Evolutionary conservation across 2,329 filamentous ascomycete species (phyloP).

Genomic region (Ceratocystis alfenasii): DNA sequence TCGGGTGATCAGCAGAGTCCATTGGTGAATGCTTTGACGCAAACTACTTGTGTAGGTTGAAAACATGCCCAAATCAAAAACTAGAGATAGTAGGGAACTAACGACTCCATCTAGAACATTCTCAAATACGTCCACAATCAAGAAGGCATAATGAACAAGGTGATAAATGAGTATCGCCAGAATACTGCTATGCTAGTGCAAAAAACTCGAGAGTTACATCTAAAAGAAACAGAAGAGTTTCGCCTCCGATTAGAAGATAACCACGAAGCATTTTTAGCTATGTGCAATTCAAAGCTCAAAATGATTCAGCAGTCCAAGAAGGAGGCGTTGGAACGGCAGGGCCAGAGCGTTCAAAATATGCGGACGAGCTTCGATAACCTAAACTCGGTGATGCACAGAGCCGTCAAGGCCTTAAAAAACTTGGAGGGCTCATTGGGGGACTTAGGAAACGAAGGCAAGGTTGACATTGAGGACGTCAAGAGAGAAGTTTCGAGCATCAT

Average conservation of each 20-base stretch:
- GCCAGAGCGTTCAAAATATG: not conserved
- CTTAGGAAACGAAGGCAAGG: not conserved
- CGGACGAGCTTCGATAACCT: not conserved
- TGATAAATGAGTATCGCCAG: constrained; percentile 16
- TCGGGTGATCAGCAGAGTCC: not conserved
- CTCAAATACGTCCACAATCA: constrained; percentile 17
- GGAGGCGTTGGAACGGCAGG: not conserved
- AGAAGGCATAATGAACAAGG: constrained; percentile 7
- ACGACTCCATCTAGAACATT: constrained; percentile 12
- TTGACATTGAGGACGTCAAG: not conserved
- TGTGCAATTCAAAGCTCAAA: constrained; percentile 13
- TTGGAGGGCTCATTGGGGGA: constrained; percentile 4
- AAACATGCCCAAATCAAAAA: not conserved
- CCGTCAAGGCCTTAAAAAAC: constrained; percentile 3
- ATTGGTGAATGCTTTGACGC: constrained; percentile 3
- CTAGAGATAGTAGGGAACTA: not conserved
- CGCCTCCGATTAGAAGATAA: constrained; percentile 13
- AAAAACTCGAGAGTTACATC: constrained; percentile 12
- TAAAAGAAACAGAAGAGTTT: constrained; percentile 8
- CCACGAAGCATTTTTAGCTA: constrained; percentile 8
- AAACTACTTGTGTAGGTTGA: constrained; percentile 18
- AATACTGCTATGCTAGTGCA: constrained; percentile 4
- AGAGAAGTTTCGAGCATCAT: constrained; percentile 14
- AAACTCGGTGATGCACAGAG: constrained; percentile 9
- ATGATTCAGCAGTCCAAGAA: constrained; percentile 5